Base-by-base conservation (phyloP, 2,329 filamentous ascomycete genomes). In the Periglandula ipomoeae region DNA sequence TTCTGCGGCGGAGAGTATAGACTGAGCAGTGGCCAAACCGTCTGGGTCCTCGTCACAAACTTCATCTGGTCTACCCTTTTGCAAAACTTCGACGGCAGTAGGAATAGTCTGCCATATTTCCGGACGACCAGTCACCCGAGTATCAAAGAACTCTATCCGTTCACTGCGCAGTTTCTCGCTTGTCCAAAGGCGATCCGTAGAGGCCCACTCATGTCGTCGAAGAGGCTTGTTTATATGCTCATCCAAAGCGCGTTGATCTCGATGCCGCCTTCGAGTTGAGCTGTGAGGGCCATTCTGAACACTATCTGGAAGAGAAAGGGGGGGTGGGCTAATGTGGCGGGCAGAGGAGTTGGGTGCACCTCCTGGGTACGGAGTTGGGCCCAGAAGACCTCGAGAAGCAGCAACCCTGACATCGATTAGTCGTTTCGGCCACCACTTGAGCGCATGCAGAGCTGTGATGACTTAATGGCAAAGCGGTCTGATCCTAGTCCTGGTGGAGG, bases 61-160 rank as follows among this genome's bases (percentile, higher is more conserved):
- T 40, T 62, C 59, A n/a, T 62, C 58, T 5, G 51, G 53, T 22
- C 78, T 74, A 0, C 75, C 71, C 10, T 74, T 73, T 69, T 84
- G 84, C 52, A 95, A 64, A 6, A 87, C 70, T 52, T 85, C 78
- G 17, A 89, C 73, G 0, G 83, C 85, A 1, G 81, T 71, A 41
- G 76, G 76, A 13, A 96, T 65, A 0, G 87, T 84, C 56, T 80
- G 80, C 91, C 91, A 97, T 23, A 93, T 77, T 65, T 95, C 87
- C 4, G 75, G 60, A 4, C 81, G 76, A 2, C 89, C 89, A 0
- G 85, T 86, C 15, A 94, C 87, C 42, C 89, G 74, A 1, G 90
- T 96, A 52, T 96, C 89, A 66, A 95, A 97, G 72, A 94, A 96
- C 53, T 89, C 89, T 44, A 69, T 70, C 44, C 91, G 79, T 67